These are phyloP conservation scores for Eucalyptus grandis DNA, from an alignment of 345 rosid genomes.

Conservation along the genomic window DNA sequence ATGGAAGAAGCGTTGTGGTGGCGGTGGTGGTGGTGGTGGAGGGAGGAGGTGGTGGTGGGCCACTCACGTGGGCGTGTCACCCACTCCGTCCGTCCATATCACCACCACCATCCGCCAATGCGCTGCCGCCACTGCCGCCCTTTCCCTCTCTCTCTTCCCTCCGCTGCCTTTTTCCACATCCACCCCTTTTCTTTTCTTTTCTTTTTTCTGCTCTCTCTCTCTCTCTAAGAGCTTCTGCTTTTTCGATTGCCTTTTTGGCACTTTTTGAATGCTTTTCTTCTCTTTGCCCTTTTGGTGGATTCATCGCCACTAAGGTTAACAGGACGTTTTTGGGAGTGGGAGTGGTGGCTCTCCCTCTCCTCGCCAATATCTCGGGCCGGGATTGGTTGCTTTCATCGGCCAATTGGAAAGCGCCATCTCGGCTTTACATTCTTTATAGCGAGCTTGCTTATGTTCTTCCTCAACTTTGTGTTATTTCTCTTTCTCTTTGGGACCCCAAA, in stretches of 20 bases:
- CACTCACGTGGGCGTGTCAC: constrained; percentile 73
- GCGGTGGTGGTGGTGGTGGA: neutral
- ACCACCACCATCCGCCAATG: neutral
- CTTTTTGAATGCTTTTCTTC: neutral
- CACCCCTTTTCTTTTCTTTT: neutral
- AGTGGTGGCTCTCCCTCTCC: neutral
- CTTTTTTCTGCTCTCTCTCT: neutral
- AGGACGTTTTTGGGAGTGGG: neutral
- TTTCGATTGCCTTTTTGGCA: neutral
- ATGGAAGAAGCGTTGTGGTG: constrained; percentile 20
- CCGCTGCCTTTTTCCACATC: neutral
- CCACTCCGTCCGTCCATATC: constrained; percentile 18
- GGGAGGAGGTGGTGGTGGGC: constrained; percentile 45
- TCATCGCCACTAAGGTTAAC: neutral
- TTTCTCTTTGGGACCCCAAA: neutral
- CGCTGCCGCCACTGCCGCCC: neutral
- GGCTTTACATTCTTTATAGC: neutral
- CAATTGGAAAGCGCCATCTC: neutral
- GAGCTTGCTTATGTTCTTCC: neutral
- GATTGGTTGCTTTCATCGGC: neutral
- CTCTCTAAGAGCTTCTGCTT: neutral
- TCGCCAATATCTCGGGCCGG: neutral
- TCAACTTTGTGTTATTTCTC: neutral
- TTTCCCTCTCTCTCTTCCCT: neutral
- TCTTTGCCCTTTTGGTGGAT: neutral